phyloP scores from a whole-genome alignment of 192 early-diverging fungal species.

The Coemansia sp. region DNA sequence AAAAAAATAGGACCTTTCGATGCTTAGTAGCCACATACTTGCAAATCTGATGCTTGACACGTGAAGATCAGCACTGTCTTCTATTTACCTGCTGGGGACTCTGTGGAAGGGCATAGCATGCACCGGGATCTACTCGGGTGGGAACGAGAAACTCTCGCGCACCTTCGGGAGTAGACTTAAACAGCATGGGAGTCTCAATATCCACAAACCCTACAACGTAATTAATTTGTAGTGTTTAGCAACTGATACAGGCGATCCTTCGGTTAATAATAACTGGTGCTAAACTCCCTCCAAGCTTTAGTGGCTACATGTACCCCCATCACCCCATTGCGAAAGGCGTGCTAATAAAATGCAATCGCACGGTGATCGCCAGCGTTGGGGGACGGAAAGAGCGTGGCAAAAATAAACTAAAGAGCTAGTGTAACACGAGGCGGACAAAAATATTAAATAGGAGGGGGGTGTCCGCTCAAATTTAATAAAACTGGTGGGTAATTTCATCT shows the following conservation, averaged over 20 bases:
- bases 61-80: neutral
- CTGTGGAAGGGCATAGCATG: slow-evolving; percentile 87
- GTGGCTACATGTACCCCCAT: neutral
- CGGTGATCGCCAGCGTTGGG: slow-evolving; percentile 10
- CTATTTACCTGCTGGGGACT: slow-evolving; percentile 77
- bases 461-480: slow-evolving; percentile 2
- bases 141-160: slow-evolving; percentile 94
- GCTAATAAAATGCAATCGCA: neutral
- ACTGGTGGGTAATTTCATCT: neutral
- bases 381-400: neutral
- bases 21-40: neutral
- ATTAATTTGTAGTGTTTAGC: neutral
- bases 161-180: slow-evolving; percentile 92
- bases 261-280: neutral
- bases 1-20: neutral
- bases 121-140: slow-evolving; percentile 63
- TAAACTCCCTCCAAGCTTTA: neutral
- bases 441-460: neutral
- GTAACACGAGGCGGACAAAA: slow-evolving; percentile 1
- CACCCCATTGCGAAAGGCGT: neutral
- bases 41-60: neutral
- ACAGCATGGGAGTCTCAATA: slow-evolving; percentile 89
- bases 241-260: neutral
- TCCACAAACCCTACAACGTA: slow-evolving; percentile 69
- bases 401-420: slow-evolving; percentile 4